A percentile compares a stretch with the other conserved stretches of the same genome.
Evolutionary conservation across 106 monocot genomes (phyloP).

Genomic region (Narthecium ossifragum): DNA sequence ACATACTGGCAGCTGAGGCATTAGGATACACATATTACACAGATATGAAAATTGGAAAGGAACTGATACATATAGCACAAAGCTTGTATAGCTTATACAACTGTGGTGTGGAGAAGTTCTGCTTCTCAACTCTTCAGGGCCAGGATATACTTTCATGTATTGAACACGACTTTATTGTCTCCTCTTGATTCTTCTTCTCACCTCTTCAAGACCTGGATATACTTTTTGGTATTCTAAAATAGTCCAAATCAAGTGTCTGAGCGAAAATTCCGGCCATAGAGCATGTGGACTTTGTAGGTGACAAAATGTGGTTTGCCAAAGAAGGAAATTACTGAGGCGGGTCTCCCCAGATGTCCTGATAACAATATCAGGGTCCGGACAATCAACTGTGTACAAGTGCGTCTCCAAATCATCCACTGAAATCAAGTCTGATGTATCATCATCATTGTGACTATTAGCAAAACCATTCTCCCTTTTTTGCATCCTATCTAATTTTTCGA

Average conservation of each 20-base stretch:
- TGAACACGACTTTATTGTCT: no score
- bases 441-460: no score
- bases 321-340: conserved; percentile 26
- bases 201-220: neutral
- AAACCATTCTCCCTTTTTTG: neutral
- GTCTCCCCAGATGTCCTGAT: conserved; percentile 29
- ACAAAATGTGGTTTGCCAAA: conserved; percentile 17
- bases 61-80: no score
- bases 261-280: conserved; percentile 18
- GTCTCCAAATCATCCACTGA: conserved; percentile 8
- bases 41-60: no score
- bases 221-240: conserved; percentile 16
- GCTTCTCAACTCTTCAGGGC: no score
- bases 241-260: conserved; percentile 18
- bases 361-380: conserved; percentile 19
- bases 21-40: no score
- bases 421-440: neutral
- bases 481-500: neutral
- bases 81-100: no score
- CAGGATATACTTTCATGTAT: no score
- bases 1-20: no score
- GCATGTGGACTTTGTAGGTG: conserved; percentile 9
- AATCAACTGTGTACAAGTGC: conserved; percentile 8
- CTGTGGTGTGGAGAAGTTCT: no score
- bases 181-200: neutral